Percentiles rank a stretch among this genome's conserved stretches.
Conservation (phyloP, 371 early-diverging fungal species). For the Mucor circinelloides region DNA sequence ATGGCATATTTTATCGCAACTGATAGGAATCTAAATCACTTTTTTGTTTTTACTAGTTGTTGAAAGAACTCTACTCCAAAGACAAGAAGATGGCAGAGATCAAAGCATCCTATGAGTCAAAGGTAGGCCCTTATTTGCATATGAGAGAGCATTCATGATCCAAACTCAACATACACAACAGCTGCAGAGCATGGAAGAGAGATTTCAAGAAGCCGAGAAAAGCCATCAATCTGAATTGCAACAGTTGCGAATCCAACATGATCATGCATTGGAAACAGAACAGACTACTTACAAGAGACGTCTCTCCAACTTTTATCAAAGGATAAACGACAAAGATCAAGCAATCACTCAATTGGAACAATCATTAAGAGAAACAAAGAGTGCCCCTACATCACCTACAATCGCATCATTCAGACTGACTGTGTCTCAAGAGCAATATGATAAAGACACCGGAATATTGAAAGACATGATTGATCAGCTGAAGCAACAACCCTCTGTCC, state of each 20-base stretch:
- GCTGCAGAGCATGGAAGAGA: slow-evolving; percentile 3
- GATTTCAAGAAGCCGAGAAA: slow-evolving; percentile 15
- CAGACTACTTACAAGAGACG: slow-evolving; percentile 31
- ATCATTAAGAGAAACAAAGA: slow-evolving; percentile 9
- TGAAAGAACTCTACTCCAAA: slow-evolving; percentile 34
- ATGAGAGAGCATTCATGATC: background rate
- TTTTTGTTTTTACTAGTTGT: slow-evolving; percentile 22
- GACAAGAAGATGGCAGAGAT: slow-evolving; percentile 21
- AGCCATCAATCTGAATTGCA: slow-evolving; percentile 15
- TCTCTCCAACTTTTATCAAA: slow-evolving; percentile 22
- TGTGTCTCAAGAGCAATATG: slow-evolving; percentile 5
- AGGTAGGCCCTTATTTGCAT: background rate
- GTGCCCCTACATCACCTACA: slow-evolving; percentile 21
- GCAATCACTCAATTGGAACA: slow-evolving; percentile 8
- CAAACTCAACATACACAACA: background rate
- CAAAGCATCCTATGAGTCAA: background rate
- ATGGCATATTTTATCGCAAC: background rate
- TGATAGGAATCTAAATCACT: background rate
- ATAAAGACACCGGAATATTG: background rate
- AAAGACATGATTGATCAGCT: background rate
- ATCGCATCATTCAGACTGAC: background rate
- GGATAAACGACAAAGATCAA: slow-evolving; percentile 18
- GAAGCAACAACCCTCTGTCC: background rate
- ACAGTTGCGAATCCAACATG: slow-evolving; percentile 17
- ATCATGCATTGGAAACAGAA: slow-evolving; percentile 18